A percentile compares a stretch with the other conserved stretches of the same genome.
phyloP scores from a whole-genome alignment of 2,329 filamentous ascomycete species.

The Ilyonectria mors-panacis region DNA sequence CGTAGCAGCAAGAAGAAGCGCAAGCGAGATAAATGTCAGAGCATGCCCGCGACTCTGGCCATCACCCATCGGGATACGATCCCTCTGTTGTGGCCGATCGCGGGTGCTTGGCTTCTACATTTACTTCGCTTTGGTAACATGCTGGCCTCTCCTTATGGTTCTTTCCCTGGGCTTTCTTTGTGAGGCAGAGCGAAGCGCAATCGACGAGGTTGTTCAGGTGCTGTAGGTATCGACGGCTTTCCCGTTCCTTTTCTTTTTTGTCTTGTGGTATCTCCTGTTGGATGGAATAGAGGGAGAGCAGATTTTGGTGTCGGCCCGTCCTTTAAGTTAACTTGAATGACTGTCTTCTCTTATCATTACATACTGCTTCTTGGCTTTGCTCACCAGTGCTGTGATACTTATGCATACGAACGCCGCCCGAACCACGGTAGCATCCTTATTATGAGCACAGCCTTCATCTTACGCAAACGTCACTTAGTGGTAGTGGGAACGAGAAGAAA shows the following conservation, averaged over 20 bases:
- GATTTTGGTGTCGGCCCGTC: conserved; percentile 12
- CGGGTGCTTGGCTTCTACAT: too few relatives aligned
- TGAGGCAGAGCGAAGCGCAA: conserved; percentile 3
- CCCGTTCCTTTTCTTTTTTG: conserved; percentile 18
- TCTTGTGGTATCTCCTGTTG: conserved; percentile 14
- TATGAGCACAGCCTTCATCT: background rate
- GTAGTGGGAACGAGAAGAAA: conserved; percentile 7
- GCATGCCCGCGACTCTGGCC: background rate
- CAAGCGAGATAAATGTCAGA: conserved; percentile 51
- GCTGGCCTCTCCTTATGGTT: conserved; percentile 1
- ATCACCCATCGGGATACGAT: background rate
- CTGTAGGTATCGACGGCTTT: conserved; percentile 8
- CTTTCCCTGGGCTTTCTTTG: background rate
- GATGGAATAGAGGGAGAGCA: conserved; percentile 17
- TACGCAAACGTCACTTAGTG: background rate
- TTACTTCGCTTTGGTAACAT: too few relatives aligned
- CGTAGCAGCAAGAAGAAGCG: conserved; percentile 75
- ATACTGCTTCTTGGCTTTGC: background rate
- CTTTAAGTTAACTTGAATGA: conserved; percentile 31
- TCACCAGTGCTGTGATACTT: background rate
- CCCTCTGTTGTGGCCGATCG: too few relatives aligned
- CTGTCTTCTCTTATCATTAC: conserved; percentile 4
- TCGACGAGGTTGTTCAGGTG: background rate
- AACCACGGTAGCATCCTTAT: background rate
- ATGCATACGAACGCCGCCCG: background rate